These are phyloP conservation scores for Boletus coccyginus DNA, from an alignment of 768 basidiomycete species.

Conservation along the genomic window DNA sequence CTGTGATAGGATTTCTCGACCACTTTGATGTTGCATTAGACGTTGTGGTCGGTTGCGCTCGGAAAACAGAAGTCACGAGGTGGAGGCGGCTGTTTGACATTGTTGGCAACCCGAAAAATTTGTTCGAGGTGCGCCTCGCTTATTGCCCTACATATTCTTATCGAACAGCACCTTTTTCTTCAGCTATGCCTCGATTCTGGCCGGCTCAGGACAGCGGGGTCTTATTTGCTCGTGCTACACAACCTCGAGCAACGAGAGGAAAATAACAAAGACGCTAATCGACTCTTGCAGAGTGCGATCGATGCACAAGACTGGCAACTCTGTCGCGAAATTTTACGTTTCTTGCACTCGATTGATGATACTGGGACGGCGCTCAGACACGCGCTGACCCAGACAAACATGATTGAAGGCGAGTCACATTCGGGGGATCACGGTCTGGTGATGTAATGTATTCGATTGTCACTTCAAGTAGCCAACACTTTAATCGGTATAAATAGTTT, in stretches of 20 bases:
- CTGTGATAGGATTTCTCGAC: constrained; percentile 87
- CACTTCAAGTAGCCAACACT: neutral
- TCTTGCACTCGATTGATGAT: constrained; percentile 90
- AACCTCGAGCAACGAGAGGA: constrained; percentile 89
- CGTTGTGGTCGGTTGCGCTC: constrained; percentile 92
- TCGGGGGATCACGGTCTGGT: neutral
- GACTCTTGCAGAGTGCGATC: constrained; percentile 74
- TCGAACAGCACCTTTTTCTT: neutral
- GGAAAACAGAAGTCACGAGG: constrained; percentile 91
- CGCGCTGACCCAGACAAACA: constrained; percentile 54
- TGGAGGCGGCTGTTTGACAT: constrained; percentile 89
- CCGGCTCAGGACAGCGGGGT: constrained; percentile 83
- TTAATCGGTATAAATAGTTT: neutral
- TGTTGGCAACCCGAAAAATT: constrained; percentile 83
- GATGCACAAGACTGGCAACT: constrained; percentile 83
- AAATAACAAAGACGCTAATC: constrained; percentile 70
- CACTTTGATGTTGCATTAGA: constrained; percentile 90
- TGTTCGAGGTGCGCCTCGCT: constrained; percentile 75
- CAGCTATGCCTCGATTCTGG: constrained; percentile 74
- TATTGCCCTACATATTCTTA: neutral
- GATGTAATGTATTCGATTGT: constrained; percentile 3
- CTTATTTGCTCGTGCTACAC: constrained; percentile 91
- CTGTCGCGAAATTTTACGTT: constrained; percentile 88
- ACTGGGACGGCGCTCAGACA: constrained; percentile 66
- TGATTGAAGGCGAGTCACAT: constrained; percentile 19